Conservation (phyloP, 768 basidiomycete genomes). For the Hebeloma cylindrosporum region DNA sequence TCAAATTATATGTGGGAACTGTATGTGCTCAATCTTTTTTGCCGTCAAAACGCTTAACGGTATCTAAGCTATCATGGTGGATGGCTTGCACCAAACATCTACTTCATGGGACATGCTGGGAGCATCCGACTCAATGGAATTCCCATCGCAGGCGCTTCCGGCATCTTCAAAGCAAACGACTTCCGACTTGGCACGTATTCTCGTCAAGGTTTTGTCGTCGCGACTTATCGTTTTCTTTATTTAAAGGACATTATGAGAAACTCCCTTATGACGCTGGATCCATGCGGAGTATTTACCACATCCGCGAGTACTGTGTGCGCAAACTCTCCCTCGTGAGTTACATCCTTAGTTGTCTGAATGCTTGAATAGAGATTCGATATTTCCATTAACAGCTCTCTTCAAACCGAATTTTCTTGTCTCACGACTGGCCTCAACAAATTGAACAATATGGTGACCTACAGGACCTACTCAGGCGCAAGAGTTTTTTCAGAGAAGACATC, state of each 20-base stretch:
- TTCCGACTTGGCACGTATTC: constrained; percentile 58
- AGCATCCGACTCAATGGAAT: constrained; percentile 86
- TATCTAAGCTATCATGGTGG: constrained; percentile 84
- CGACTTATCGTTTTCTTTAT: not conserved
- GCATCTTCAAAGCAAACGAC: constrained; percentile 83
- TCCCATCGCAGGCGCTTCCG: constrained; percentile 87
- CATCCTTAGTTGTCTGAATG: not conserved
- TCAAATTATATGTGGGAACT: constrained; percentile 97
- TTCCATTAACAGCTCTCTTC: constrained; percentile 53
- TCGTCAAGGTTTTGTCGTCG: not conserved
- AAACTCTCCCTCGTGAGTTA: constrained; percentile 68
- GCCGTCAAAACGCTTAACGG: not conserved
- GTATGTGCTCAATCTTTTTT: constrained; percentile 44
- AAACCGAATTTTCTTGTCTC: constrained; percentile 83
- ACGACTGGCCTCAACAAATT: constrained; percentile 93
- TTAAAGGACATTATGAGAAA: constrained; percentile 72
- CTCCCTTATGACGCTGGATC: constrained; percentile 75
- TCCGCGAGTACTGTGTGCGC: constrained; percentile 80
- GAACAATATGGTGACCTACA: constrained; percentile 75
- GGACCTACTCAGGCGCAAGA: constrained; percentile 70
- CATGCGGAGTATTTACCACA: constrained; percentile 87
- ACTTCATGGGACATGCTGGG: constrained; percentile 91
- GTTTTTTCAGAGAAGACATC: constrained; percentile 75
- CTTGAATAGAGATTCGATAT: constrained; percentile 16
- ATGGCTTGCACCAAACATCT: constrained; percentile 96